Conservation (phyloP, 495 filamentous ascomycete species). For the Chaetomium cochliodes region DNA sequence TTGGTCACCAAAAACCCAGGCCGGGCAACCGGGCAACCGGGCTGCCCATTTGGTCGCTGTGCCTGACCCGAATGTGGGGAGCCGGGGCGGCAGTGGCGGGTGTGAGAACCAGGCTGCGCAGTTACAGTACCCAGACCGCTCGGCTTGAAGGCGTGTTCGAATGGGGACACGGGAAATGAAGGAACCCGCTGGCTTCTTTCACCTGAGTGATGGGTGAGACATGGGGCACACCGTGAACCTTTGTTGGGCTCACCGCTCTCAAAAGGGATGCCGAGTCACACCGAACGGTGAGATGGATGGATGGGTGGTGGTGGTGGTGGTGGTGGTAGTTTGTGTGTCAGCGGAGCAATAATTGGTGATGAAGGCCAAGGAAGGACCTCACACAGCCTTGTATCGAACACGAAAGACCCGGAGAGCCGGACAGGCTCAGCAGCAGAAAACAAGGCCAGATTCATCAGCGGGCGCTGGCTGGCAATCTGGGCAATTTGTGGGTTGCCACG, state of each 20-base stretch:
- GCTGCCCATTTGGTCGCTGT: background rate
- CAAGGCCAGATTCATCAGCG: constrained; percentile 7
- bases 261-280: background rate
- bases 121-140: too few relatives aligned
- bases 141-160: background rate
- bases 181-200: background rate
- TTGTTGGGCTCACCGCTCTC: background rate
- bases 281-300: background rate
- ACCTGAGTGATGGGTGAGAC: background rate
- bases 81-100: background rate
- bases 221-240: background rate
- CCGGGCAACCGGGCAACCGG: too few relatives aligned
- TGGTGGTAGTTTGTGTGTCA: background rate
- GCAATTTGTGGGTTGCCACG: constrained; percentile 14
- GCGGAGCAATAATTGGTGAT: background rate
- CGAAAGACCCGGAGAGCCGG: background rate
- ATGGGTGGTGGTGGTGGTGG: too few relatives aligned
- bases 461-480: constrained; percentile 2
- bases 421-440: background rate
- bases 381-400: background rate
- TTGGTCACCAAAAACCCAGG: background rate
- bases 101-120: background rate
- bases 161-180: background rate
- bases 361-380: background rate
- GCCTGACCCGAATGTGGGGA: constrained; percentile 1